Base-by-base conservation (phyloP, 2,329 filamentous ascomycete species). In the Fonsecaea pedrosoi region DNA sequence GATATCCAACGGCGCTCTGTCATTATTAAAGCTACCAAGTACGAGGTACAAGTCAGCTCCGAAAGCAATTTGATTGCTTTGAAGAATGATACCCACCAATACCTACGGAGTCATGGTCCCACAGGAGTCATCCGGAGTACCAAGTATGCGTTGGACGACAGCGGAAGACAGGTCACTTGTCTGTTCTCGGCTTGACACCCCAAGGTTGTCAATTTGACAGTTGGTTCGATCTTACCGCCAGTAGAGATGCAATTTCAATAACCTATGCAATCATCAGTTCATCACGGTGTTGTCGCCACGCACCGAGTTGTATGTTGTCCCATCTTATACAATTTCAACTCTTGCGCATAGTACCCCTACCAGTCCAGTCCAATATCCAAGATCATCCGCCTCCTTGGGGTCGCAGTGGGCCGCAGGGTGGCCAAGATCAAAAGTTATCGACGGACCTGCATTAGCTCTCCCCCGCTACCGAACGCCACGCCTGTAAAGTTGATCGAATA, bases 391-490 rank as follows among this genome's bases (percentile, higher is more conserved):
- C 59, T 45, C 59, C 59, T 61, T 34, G 48, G 35, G 8, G 59
- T 30, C 60, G 62, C 55, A 62, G 42, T 59, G 34, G 42, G 30
- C 48, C 37, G 54, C 54, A 54, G 48, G 61, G 15, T 35, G 38
- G 48, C 58, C 58, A 45, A 35, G 58, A 55, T n/a, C 56, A 18
- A 59, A 50, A 18, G 30, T 32, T 32, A 65, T 37, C 50, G 61
- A 64, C 15, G 67, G 64, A 69, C 65, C 65, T 69, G 65, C 65
- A 65, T 67, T 67, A 69, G 65, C 59, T 48, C 25, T 40, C 40
- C 55, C 56, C 62, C 63, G 56, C 66, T 66, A 66, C 55, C 63
- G 60, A 65, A 55, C 56, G 66, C 66, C 62, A 62, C 48, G 57
- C 15, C 57, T n/a, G 13, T 5, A 15, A 18, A 30, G 4, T 48